phyloP scores from a whole-genome alignment of 257 asterid genomes.

The Jaltomata sinuosa region DNA sequence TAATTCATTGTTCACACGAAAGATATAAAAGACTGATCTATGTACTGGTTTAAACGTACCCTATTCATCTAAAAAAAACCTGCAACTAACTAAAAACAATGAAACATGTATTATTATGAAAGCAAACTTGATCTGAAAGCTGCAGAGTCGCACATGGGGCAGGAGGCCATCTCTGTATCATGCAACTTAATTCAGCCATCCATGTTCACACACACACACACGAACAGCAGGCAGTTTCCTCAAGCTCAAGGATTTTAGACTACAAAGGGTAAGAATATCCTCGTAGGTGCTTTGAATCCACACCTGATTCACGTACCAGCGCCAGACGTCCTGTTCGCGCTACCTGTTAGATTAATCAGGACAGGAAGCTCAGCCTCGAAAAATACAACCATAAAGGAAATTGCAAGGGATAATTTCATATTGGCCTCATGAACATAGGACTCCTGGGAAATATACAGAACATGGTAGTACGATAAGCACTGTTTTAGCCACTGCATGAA shows the following conservation, averaged over 20 bases:
- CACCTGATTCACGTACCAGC: conserved; percentile 76
- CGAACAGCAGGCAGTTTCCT: not conserved
- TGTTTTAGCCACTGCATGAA: not conserved
- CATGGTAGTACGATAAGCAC: not conserved
- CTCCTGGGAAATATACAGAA: not conserved
- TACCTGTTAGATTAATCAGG: conserved; percentile 33
- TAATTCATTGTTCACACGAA: not conserved
- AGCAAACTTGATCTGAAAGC: not conserved
- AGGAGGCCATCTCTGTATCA: not conserved
- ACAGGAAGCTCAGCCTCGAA: not conserved
- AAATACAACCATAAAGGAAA: not conserved
- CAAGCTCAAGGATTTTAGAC: not conserved
- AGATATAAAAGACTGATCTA: not conserved
- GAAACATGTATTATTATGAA: not conserved
- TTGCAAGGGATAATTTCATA: not conserved
- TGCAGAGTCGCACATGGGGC: not conserved
- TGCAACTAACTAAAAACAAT: not conserved
- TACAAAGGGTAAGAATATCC: conserved; percentile 74
- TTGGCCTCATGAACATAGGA: not conserved
- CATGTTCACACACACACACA: not conserved
- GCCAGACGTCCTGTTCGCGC: conserved; percentile 92
- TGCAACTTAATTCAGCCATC: not conserved
- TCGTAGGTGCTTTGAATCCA: conserved; percentile 76
- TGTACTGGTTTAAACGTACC: not conserved
- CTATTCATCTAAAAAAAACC: not conserved